Evolutionary conservation across 2,329 filamentous ascomycete genomes (phyloP).

Genomic region (Dichotomopilus funicola): DNA sequence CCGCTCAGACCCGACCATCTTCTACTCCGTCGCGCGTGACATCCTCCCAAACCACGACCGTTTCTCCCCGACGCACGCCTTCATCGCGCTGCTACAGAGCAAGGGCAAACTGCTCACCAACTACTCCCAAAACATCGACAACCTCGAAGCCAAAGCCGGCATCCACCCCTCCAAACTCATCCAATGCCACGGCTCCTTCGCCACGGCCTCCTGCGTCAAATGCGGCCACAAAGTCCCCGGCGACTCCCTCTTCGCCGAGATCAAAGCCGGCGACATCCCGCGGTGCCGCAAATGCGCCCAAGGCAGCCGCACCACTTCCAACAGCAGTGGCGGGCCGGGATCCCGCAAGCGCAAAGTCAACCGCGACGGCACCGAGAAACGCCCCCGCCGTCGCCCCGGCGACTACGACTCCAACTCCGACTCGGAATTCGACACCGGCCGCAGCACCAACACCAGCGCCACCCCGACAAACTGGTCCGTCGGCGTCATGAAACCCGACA

Average conservation of each 20-base stretch:
- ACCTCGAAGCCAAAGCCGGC: slow-evolving; percentile 82
- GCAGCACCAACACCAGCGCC: slow-evolving; percentile 33
- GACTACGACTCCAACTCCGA: slow-evolving; percentile 39
- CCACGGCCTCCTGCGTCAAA: slow-evolving; percentile 80
- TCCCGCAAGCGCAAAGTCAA: slow-evolving; percentile 47
- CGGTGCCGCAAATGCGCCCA: slow-evolving; percentile 66
- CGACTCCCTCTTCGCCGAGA: slow-evolving; percentile 70
- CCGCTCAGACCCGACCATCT: slow-evolving; percentile 76
- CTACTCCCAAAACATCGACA: slow-evolving; percentile 99
- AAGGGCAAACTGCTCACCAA: slow-evolving; percentile 88
- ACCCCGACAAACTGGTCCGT: slow-evolving; percentile 44
- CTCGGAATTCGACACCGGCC: slow-evolving; percentile 40
- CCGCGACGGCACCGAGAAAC: slow-evolving; percentile 31
- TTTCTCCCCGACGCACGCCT: slow-evolving; percentile 88
- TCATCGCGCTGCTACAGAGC: slow-evolving; percentile 83
- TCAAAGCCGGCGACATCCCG: slow-evolving; percentile 69
- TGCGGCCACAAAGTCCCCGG: slow-evolving; percentile 71
- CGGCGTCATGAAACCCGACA: slow-evolving; percentile 93
- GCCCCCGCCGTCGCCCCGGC: slow-evolving; percentile 34
- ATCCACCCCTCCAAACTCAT: slow-evolving; percentile 76
- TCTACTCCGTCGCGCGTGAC: slow-evolving; percentile 86
- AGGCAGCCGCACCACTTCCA: slow-evolving; percentile 40
- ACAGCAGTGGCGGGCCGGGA: slow-evolving; percentile 31
- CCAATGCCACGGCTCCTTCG: slow-evolving; percentile 95
- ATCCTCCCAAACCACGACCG: slow-evolving; percentile 75